Evolutionary conservation across 139 green algal species (phyloP), one percentile per base, ranked within the genome.

Genomic region (Volvox reticuliferus): DNA sequence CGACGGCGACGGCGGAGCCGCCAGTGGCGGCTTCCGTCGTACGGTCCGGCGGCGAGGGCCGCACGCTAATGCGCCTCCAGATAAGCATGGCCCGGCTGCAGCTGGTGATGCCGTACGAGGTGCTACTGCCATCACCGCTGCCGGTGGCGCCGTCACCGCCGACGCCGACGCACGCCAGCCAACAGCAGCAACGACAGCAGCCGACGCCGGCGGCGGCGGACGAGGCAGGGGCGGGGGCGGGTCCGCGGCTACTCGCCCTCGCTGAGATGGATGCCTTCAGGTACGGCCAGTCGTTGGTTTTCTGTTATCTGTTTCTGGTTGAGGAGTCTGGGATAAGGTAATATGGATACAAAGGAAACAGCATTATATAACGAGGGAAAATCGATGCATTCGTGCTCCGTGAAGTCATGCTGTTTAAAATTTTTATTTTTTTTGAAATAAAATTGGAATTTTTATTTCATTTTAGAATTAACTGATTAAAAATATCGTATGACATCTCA

Each of bases 241-340:
- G 75, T 16, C 75, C 75, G 33, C 87, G 17, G 62, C 13, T 79
- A 78, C 55, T 86, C 28, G 63, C 87, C 2, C 13, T 61, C 18
- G 94, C 90, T 9, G 94, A 91, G 24, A 93, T 98, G 69, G 93
- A 97, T 37, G 91, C 88, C 50, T 96, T 98, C 78, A 83, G 67
- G 30, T 93, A 16, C 9, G 65, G 65, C 5, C 44, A 5, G 44
- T 55, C 2, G 12, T 73, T 12, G 65, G 21, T 73, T 73, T 24
- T 73, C 24, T 26, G 65, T 73, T 73, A 24, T 73, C 65, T 3
- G 65, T 73, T 73, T 73, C 62, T 69, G n/a, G n/a, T n/a, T 55
- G 44, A 9, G 44, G 44, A 14, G 5, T 14, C 44, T 55, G 44
- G 44, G 5, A 55, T 9, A 55, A n/a, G n/a, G 44, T 55, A 55